Percentiles rank a stretch among this genome's conserved stretches.
Conservation (phyloP, 2,329 filamentous ascomycete species). For the Didymella keratinophila region DNA sequence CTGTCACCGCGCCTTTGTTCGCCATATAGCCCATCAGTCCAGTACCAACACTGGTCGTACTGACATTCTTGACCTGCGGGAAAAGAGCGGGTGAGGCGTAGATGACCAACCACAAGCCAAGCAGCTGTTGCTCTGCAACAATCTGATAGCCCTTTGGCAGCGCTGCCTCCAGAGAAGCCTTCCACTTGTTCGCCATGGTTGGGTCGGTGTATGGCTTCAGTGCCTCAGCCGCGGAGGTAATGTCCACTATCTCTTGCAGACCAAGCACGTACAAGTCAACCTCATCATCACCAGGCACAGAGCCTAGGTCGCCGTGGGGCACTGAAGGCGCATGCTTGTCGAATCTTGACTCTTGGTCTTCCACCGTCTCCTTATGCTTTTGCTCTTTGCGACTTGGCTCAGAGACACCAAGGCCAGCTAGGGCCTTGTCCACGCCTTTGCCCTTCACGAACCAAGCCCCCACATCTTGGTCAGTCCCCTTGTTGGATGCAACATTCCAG, state of each 20-base stretch:
- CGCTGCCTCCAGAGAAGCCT: conserved; percentile 74
- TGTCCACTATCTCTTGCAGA: conserved; percentile 89
- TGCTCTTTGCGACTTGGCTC: conserved; percentile 40
- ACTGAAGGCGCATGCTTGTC: conserved; percentile 54
- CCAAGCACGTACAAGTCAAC: conserved; percentile 90
- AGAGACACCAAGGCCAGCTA: conserved; percentile 61
- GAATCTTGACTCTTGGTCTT: conserved; percentile 57
- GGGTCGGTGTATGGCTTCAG: conserved; percentile 79
- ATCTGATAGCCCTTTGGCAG: conserved; percentile 80
- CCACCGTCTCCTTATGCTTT: conserved; percentile 55
- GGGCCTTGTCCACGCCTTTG: conserved; percentile 70
- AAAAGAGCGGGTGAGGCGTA: conserved; percentile 83
- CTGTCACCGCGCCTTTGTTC: conserved; percentile 90
- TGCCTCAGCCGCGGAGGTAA: conserved; percentile 81
- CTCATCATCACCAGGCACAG: conserved; percentile 67
- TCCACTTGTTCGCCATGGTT: conserved; percentile 78
- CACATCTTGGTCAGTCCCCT: conserved; percentile 87
- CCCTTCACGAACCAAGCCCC: conserved; percentile 86
- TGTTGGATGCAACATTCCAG: conserved; percentile 91
- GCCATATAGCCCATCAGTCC: conserved; percentile 92
- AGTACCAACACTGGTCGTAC: conserved; percentile 83
- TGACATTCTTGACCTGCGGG: conserved; percentile 79
- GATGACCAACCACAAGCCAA: conserved; percentile 82
- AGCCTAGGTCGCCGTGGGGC: conserved; percentile 55
- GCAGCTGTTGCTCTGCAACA: conserved; percentile 82